Evolutionary conservation across 2,329 filamentous ascomycete genomes (phyloP), one percentile per base, ranked within the genome.

Genomic region (Monosporascus sp.): DNA sequence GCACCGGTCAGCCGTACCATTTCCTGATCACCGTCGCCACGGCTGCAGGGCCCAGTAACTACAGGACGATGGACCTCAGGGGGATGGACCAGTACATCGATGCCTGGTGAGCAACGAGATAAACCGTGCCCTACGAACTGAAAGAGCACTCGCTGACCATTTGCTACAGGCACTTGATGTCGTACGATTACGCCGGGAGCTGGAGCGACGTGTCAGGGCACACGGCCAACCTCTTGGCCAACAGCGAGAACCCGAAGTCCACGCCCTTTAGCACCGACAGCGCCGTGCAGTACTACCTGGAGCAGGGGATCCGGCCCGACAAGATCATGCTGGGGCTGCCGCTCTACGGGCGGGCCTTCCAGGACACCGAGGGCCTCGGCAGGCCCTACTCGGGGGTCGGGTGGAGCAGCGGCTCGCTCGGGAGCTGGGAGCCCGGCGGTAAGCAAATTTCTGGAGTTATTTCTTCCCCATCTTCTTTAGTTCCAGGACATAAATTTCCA

Each of bases 311-410:
- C 8, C 61, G 77, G 0, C 58, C 82, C 0, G 65, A 72, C 49
- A 93, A 92, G 70, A 82, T 95, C 49, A 78, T 89, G 7, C 70
- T 94, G 35, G 89, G 89, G 1, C 80, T 93, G 72, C 88, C 90
- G 0, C 76, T 94, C 1, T 94, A 93, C 65, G 90, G 89, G 1
- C 85, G 89, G n/a, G 78, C 85, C 0, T 94, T 94, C 64, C 73
- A 78, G 49, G 74, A 80, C 45, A 93, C 90, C 0, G 70, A 76
- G 5, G 89, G 89, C 0, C 76, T 86, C 1, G 90, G 89, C 1
- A 72, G 77, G 59, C 64, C 78, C 0, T 94, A 79, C 70, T 74
- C 63, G 5, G 87, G 88, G 11, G 72, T 86, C 15, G 89, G 88
- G 1, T 67, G 73, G 18, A 87, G 86, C 0, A 66, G 71, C 2